phyloP scores from a whole-genome alignment of 2,329 filamentous ascomycete genomes.

The Microsporum canis region DNA sequence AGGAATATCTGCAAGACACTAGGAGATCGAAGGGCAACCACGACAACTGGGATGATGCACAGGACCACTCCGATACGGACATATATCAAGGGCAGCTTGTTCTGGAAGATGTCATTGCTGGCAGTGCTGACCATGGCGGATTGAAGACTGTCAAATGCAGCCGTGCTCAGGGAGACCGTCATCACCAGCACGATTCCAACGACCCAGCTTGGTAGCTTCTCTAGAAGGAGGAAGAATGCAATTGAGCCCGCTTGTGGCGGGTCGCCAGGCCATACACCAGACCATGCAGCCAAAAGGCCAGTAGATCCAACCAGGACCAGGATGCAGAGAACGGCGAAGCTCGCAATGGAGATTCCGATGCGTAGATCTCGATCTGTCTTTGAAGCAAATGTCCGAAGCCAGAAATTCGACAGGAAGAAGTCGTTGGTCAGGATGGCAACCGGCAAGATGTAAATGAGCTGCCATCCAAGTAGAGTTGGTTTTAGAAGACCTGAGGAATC shows the following conservation, averaged over 20 bases:
- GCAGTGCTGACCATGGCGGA: conserved; percentile 76
- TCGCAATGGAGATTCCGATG: conserved; percentile 60
- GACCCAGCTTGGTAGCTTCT: conserved; percentile 65
- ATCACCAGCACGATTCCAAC: conserved; percentile 71
- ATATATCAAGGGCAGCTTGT: conserved; percentile 63
- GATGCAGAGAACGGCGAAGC: conserved; percentile 53
- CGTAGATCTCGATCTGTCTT: conserved; percentile 66
- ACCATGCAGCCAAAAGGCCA: conserved; percentile 68
- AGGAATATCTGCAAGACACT: conserved; percentile 17
- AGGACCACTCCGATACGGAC: conserved; percentile 59
- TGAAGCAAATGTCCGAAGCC: conserved; percentile 73
- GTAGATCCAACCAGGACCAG: conserved; percentile 61
- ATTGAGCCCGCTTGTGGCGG: conserved; percentile 52
- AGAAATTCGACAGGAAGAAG: conserved; percentile 76
- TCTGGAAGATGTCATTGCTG: conserved; percentile 75
- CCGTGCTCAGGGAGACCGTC: conserved; percentile 63
- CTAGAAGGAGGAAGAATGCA: conserved; percentile 64
- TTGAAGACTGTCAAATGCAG: conserved; percentile 70
- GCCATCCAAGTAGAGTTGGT: conserved; percentile 64
- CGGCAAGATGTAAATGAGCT: conserved; percentile 73
- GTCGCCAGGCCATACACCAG: conserved; percentile 56
- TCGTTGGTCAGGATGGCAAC: conserved; percentile 73
- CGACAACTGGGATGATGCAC: conserved; percentile 60
- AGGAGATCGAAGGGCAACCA: conserved; percentile 17
- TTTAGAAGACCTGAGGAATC: conserved; percentile 58